These are phyloP conservation scores for Rhypophila decipiens DNA, from an alignment of 495 filamentous ascomycete genomes.

Conservation along the genomic window DNA sequence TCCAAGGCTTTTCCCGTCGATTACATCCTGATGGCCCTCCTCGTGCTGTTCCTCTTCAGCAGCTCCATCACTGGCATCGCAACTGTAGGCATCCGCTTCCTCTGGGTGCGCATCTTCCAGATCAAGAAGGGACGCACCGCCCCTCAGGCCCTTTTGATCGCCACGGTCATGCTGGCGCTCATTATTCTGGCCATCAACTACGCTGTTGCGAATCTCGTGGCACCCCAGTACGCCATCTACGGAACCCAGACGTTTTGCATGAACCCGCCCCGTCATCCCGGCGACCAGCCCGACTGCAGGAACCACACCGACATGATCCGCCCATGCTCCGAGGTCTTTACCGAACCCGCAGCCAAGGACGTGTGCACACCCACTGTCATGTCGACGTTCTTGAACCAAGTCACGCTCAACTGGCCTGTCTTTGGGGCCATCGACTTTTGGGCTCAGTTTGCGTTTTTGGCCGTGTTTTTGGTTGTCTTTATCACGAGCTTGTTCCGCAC, in stretches of 20 bases:
- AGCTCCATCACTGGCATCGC: conserved; percentile 81
- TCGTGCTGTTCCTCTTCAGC: conserved; percentile 81
- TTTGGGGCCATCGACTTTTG: conserved; percentile 93
- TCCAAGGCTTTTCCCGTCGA: conserved; percentile 85
- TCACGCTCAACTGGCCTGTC: conserved; percentile 93
- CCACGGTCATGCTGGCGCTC: conserved; percentile 83
- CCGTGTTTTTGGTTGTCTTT: conserved; percentile 72
- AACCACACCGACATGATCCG: conserved; percentile 63
- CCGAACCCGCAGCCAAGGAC: conserved; percentile 53
- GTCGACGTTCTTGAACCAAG: conserved; percentile 85
- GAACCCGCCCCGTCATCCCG: conserved; percentile 46
- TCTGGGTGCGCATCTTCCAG: conserved; percentile 88
- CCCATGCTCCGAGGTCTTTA: conserved; percentile 69
- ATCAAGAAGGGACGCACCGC: conserved; percentile 83
- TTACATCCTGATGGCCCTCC: conserved; percentile 76
- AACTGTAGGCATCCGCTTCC: conserved; percentile 83
- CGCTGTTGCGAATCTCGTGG: conserved; percentile 80
- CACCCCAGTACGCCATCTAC: conserved; percentile 90
- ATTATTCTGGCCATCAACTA: conserved; percentile 89
- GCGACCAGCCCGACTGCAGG: conserved; percentile 70
- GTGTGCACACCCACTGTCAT: conserved; percentile 88
- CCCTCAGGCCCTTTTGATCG: conserved; percentile 86
- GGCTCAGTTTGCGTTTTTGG: conserved; percentile 89
- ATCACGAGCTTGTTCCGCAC: conserved; percentile 70
- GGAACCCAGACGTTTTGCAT: conserved; percentile 93